Percentiles rank a stretch among this genome's conserved stretches.
Evolutionary conservation across 768 basidiomycete genomes (phyloP).

Genomic region (Podaxis sp.): DNA sequence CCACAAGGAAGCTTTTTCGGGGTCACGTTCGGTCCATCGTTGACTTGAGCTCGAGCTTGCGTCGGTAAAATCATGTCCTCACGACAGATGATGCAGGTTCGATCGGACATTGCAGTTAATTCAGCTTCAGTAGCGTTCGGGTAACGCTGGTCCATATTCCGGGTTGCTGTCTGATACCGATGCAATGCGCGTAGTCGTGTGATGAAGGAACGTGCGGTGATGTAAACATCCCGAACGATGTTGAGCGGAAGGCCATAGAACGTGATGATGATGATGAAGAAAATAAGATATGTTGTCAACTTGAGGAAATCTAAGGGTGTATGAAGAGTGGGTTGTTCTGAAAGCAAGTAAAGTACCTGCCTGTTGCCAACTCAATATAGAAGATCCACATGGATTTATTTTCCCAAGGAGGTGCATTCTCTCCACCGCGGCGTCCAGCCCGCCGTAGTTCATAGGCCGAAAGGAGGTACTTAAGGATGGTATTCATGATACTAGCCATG

Average conservation of each 20-base stretch:
- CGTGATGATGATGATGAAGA: slow-evolving; percentile 92
- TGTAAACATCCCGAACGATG: slow-evolving; percentile 95
- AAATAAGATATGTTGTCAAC: slow-evolving; percentile 84
- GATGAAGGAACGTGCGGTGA: slow-evolving; percentile 91
- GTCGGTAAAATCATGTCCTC: slow-evolving; percentile 78
- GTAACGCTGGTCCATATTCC: slow-evolving; percentile 95
- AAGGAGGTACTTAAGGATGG: slow-evolving; percentile 77
- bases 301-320: slow-evolving; percentile 81
- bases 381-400: slow-evolving; percentile 97
- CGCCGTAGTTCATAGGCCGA: slow-evolving; percentile 79
- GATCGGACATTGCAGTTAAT: slow-evolving; percentile 74
- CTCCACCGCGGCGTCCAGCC: slow-evolving; percentile 72
- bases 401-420: slow-evolving; percentile 91
- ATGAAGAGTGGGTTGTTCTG: slow-evolving; percentile 8
- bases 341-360: slow-evolving; percentile 37
- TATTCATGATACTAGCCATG: slow-evolving; percentile 73
- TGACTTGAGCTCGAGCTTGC: slow-evolving; percentile 24
- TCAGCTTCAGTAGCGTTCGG: slow-evolving; percentile 90
- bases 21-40: slow-evolving; percentile 85
- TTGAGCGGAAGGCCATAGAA: slow-evolving; percentile 95
- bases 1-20: slow-evolving; percentile 97
- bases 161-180: slow-evolving; percentile 89
- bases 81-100: slow-evolving; percentile 96
- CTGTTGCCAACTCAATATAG: slow-evolving; percentile 89
- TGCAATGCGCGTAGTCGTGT: slow-evolving; percentile 82